Evolutionary conservation across 129 eudicot genomes (phyloP), one percentile per base, ranked within the genome.

Genomic region (Lactuca saligna): DNA sequence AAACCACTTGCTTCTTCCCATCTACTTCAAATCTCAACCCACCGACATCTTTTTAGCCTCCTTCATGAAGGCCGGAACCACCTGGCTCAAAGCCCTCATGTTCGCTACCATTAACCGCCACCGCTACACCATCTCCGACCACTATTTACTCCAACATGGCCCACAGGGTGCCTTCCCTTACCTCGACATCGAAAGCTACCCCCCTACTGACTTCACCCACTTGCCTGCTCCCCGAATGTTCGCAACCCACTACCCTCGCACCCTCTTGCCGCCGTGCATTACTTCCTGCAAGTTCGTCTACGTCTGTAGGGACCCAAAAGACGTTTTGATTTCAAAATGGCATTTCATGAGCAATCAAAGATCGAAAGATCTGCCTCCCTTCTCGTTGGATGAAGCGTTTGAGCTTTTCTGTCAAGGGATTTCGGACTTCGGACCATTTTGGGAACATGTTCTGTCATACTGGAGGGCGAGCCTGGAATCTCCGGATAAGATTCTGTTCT

Each of bases 71-170:
- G 63, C 80, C 13, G 84, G 88, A 14, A 80, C 84, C 0, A 80
- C 88, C 17, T 83, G 84, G 84, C 82, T 83, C 57, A 80, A 80
- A 57, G 68, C 88, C 8, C 73, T 80, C 7, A 8, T 80, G 4
- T 80, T 59, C 67, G 42, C 80, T 15, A 72, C 71, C 51, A 10
- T 69, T 16, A 73, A 76, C 15, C 51, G 51, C 51, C 51, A 46
- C 51, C 51, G 15, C 1, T 46, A 46, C 51, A 46, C 5, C 51
- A 4, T 29, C 29, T 68, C 72, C 32, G 65, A 37, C 54, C 70
- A 84, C 51, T 73, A 59, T 63, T 71, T 84, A 29, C 57, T 64
- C 38, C 58, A 20, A 7, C 46, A 48, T 10, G 51, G 81, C 78
- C 78, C 71, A 0, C 71, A 73, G 15, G 38, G 71, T 65, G 3